Conservation (phyloP, 2,329 filamentous ascomycete species). For the Fusarium buxicola region DNA sequence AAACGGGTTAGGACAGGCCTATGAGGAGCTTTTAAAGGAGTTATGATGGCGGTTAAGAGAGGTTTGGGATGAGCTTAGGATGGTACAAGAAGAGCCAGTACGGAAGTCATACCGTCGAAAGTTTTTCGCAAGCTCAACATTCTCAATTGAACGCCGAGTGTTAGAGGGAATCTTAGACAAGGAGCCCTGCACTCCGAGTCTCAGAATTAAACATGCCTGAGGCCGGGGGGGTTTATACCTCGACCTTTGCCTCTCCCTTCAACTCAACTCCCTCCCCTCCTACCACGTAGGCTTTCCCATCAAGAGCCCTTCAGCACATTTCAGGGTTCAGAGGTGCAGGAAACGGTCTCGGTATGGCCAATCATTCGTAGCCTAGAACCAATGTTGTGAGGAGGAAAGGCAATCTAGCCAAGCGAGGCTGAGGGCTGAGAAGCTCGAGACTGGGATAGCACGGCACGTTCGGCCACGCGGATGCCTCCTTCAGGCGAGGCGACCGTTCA, state of each 20-base stretch:
- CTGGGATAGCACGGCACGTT: not conserved
- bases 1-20: not conserved
- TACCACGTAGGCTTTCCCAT: slow-evolving; percentile 25
- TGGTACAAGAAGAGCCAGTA: not conserved
- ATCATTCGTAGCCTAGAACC: slow-evolving; percentile 1
- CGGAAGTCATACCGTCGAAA: slow-evolving; percentile 26
- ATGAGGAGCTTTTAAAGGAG: not conserved
- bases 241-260: too few relatives aligned
- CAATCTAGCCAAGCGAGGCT: slow-evolving; percentile 11
- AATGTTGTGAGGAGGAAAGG: not conserved
- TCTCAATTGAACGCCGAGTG: slow-evolving; percentile 7
- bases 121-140: slow-evolving; percentile 40
- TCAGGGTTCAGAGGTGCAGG: not conserved
- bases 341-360: not conserved
- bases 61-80: not conserved
- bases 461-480: not conserved
- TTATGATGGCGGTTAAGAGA: not conserved
- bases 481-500: not conserved
- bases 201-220: not conserved
- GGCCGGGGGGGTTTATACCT: slow-evolving; percentile 10
- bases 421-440: slow-evolving; percentile 3
- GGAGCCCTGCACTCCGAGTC: not conserved
- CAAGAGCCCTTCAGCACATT: slow-evolving; percentile 2
- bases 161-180: not conserved
- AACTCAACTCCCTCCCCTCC: not conserved